Evolutionary conservation across 2,329 filamentous ascomycete genomes (phyloP).

Genomic region (Aureobasidium zeae): DNA sequence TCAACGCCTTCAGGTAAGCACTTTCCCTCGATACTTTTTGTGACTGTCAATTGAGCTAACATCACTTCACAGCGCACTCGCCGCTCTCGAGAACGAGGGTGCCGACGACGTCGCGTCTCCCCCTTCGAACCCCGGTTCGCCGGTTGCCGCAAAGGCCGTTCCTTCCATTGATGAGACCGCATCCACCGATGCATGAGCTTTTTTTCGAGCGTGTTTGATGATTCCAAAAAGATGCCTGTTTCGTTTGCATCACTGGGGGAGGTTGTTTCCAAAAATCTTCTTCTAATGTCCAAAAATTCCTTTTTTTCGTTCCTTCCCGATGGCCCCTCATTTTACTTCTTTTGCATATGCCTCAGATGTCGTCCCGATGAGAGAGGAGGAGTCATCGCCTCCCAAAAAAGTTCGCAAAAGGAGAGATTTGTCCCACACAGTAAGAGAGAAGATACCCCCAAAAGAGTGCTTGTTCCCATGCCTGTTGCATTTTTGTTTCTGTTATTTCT

Average conservation of each 20-base stretch:
- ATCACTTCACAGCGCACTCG: conserved; percentile 36
- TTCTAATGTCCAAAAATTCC: conserved; percentile 16
- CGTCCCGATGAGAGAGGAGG: conserved; percentile 8
- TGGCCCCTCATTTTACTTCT: conserved; percentile 3
- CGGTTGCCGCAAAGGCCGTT: conserved; percentile 23
- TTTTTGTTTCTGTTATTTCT: too few relatives aligned
- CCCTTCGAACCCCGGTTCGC: conserved; percentile 26
- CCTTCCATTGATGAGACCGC: conserved; percentile 33
- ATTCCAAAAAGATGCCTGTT: too few relatives aligned
- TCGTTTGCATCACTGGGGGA: background rate
- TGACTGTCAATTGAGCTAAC: conserved; percentile 27
- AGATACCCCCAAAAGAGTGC: too few relatives aligned
- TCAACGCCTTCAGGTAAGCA: conserved; percentile 89
- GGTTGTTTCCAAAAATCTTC: conserved; percentile 11
- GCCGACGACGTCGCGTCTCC: conserved; percentile 54
- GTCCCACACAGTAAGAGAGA: background rate
- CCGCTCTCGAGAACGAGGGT: conserved; percentile 50
- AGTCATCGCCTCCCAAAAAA: too few relatives aligned
- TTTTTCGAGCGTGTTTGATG: conserved; percentile 1
- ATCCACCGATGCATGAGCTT: conserved; percentile 30
- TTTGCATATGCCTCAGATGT: conserved; percentile 14
- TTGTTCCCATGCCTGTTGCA: too few relatives aligned
- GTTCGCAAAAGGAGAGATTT: background rate
- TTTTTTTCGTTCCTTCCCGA: conserved; percentile 6
- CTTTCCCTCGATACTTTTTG: conserved; percentile 19